Conservation (phyloP, 2,329 filamentous ascomycete species). For the Cercospora zeae-maydis region DNA sequence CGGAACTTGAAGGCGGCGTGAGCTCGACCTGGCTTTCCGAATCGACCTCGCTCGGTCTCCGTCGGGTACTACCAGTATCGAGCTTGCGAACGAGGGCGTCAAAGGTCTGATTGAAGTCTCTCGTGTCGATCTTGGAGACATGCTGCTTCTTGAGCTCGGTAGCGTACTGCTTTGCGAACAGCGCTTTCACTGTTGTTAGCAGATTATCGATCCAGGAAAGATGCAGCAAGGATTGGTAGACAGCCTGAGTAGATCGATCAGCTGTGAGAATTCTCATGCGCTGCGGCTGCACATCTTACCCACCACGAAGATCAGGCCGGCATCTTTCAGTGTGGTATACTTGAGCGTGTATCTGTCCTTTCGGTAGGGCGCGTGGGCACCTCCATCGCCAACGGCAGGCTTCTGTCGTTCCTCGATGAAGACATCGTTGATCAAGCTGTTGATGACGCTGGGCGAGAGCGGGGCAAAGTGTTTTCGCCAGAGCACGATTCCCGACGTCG, state of each 20-base stretch:
- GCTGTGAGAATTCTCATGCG: constrained; percentile 1
- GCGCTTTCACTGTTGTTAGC: constrained; percentile 86
- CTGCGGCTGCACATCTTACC: constrained; percentile 31
- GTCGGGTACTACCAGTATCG: constrained; percentile 48
- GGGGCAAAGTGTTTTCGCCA: constrained; percentile 87
- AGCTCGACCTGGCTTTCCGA: constrained; percentile 44
- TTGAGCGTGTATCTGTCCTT: constrained; percentile 92
- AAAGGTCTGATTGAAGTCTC: constrained; percentile 85
- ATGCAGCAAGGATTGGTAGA: constrained; percentile 92
- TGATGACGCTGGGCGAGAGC: constrained; percentile 78
- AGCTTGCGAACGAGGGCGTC: constrained; percentile 87
- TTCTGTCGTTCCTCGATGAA: constrained; percentile 91
- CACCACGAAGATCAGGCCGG: constrained; percentile 94
- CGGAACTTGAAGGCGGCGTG: constrained; percentile 50
- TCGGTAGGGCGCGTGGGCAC: constrained; percentile 65
- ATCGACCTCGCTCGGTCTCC: constrained; percentile 29
- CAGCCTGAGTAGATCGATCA: constrained; percentile 60
- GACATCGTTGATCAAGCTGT: constrained; percentile 91
- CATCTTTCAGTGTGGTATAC: constrained; percentile 88
- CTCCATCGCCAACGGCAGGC: constrained; percentile 53
- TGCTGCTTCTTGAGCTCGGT: constrained; percentile 79
- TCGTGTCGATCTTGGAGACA: constrained; percentile 72
- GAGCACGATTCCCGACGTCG: constrained; percentile 90
- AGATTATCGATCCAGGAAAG: constrained; percentile 96
- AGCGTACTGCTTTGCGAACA: constrained; percentile 87